Base-by-base conservation (phyloP, 1,139 yeast species). In the Sugiyamaella castrensis region DNA sequence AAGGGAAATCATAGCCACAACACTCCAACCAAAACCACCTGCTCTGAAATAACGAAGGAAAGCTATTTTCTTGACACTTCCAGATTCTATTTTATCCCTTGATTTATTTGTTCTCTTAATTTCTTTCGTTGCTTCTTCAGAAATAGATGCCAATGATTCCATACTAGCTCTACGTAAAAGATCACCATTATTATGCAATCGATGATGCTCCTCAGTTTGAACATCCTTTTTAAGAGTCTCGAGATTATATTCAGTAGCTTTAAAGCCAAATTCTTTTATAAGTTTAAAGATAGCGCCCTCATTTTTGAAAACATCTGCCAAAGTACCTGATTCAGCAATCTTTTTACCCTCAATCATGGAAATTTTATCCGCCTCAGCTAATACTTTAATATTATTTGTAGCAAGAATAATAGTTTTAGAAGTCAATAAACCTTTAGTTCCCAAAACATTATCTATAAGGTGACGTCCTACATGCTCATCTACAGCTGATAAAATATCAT, bases 41-140 rank as follows among this genome's bases (percentile, higher is more conserved):
- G 98, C 96, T 57, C 76, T 79, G 28, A 94, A 95, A 63, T 92
- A 92, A 54, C 81, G 86, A 54, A 69, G 59, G 67, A 92, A 92
- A 37, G 92, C 89, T 33, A 77, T 75, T 37, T 44, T 38, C 38
- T 49, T 52, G 33, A 51, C 56, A 28, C 48, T 39, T 12, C 53
- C 57, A 9, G 50, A 45, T 36, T 55, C 58, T 8, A 54, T 40
- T n/a, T 45, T 52, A 38, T 53, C 55, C 43, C 44, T 46, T 26
- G 46, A 44, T 56, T 57, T 50, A 41, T 50, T 47, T 8, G 53
- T 53, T 47, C 42, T 47, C 44, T 53, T 45, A 40, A 51, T 40
- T n/a, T 47, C 47, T 37, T 50, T 48, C 8, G 54, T 46, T 67
- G 51, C 69, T 19, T 73, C 61, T 27, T 71, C 47, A 10, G 49